Evolutionary conservation across 768 basidiomycete species (phyloP), one percentile per base, ranked within the genome.

Genomic region (Pleurotus eryngii): DNA sequence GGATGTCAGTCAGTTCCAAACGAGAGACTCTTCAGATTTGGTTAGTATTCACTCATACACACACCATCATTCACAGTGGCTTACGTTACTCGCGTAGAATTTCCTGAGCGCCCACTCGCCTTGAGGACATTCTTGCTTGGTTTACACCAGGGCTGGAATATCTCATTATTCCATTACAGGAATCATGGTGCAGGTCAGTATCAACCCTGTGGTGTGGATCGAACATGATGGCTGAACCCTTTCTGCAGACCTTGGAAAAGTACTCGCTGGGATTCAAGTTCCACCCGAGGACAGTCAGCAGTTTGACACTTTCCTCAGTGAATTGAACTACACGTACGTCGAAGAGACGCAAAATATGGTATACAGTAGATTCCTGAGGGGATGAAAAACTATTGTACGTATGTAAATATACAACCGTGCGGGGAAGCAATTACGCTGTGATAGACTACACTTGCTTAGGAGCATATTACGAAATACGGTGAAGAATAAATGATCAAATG

Each of bases 111-210:
- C 54, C 95, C 94, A 0, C 89, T 87, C 2, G 97, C 96, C 3
- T 76, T 99, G 57, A 85, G 91, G 43, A 92, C 90, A 62, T 99
- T 98, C 77, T 77, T 99, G 59, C 77, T 86, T 26, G 90, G 89
- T 3, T 68, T 99, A 46, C 88, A 88, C 30, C 75, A 81, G 17
- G 87, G 86, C 22, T 98, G 95, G 95, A 98, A 95, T 70, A 92
- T 99, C 49, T 90, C 94, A 1, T 70, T 99, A 61, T 99, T 98
- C 76, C 97, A 99, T 70, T 99, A 99, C 72, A 83, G 97, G 56
- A 98, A 98, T 69, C 96, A 98, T 59, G 97, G 97, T 27, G 93
- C 90, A 67, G 95, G 95, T 92, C 63, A 37, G 37, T 50, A 37
- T 8, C 12, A 26, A 22, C 46, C 7, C 26, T 12, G 20, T 8